A percentile compares a stretch with the other conserved stretches of the same genome.
Evolutionary conservation across 2,329 filamentous ascomycete genomes (phyloP).

Genomic region (Alternaria arborescens): DNA sequence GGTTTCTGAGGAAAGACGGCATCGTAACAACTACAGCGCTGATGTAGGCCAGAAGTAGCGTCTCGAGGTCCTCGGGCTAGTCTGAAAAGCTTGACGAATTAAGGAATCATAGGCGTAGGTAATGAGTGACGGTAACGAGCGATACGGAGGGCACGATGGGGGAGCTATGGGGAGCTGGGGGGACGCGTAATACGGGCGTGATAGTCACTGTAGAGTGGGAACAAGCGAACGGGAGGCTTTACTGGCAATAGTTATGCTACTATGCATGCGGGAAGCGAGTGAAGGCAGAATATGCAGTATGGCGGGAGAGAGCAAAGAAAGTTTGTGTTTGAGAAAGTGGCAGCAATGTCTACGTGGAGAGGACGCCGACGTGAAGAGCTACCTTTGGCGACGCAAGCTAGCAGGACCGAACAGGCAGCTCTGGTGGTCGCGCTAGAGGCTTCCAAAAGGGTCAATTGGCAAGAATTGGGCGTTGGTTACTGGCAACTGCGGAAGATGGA

Average conservation of each 20-base stretch:
- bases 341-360: conserved; percentile 6
- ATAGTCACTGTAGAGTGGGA: conserved; percentile 22
- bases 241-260: conserved; percentile 29
- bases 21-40: conserved; percentile 38
- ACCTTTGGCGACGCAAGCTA: conserved; percentile 15
- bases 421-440: conserved; percentile 1
- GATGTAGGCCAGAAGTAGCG: conserved; percentile 1
- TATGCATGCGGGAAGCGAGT: conserved; percentile 31
- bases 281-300: conserved; percentile 28
- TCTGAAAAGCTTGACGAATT: background rate
- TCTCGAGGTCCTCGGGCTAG: background rate
- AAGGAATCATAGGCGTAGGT: background rate
- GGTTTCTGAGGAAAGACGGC: conserved; percentile 74
- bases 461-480: conserved; percentile 3
- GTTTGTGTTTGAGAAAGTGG: conserved; percentile 15
- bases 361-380: conserved; percentile 18
- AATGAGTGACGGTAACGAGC: conserved; percentile 30
- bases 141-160: conserved; percentile 19
- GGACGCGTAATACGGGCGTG: conserved; percentile 39
- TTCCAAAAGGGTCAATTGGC: background rate
- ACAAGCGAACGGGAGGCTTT: conserved; percentile 25
- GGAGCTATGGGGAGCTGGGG: conserved; percentile 20
- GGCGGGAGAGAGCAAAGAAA: conserved; percentile 16
- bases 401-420: conserved; percentile 17
- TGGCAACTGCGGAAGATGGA: conserved; percentile 4